Base-by-base conservation (phyloP, 768 basidiomycete genomes). In the Xerocomellus chrysenteron region DNA sequence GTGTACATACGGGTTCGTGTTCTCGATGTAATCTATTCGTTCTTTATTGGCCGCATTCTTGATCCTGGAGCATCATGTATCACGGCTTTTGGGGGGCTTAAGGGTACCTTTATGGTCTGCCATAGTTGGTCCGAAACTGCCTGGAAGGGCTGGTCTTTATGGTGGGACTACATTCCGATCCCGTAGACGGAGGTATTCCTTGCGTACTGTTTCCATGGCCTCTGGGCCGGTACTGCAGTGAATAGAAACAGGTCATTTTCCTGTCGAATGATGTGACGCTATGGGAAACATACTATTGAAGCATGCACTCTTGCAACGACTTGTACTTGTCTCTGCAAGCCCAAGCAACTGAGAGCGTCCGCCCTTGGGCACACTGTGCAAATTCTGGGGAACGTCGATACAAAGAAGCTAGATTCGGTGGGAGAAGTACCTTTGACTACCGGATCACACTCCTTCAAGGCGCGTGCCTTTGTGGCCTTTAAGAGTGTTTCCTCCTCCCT, bases 331-430 rank as follows among this genome's bases (percentile, higher is more conserved):
- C 78, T 67, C 80, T 83, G 68, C 93, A 95, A 24, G 85, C 82
- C 93, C 93, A 95, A 14, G 86, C 87, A 26, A 94, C 87, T 6
- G 92, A 91, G 50, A 95, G 72, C 4, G 87, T 90, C 9, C 93
- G 83, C 9, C 91, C 91, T 52, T 80, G 76, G 2, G 89, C 86
- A 68, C 93, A 95, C n/a, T 84, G 79, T 16, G 92, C 92, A 67
- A 94, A 95, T 50, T 83, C 93, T 95, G 68, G 32, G 33, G 14
- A 21, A 28, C 26, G 45, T 63, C 55, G 44, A 13, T 16, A n/a
- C 47, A 40, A 21, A 47, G 26, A 19, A 28, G n/a, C 4, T 32
- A 37, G 16, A 14, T 28, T 47, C 4, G n/a, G 24, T 13, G 17
- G 17, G 21, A 28, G 48, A 50, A 24, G 39, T 50, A 62, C 93